These are phyloP conservation scores for Medicago arabica DNA, from an alignment of 306 rosid species.

Conservation along the genomic window DNA sequence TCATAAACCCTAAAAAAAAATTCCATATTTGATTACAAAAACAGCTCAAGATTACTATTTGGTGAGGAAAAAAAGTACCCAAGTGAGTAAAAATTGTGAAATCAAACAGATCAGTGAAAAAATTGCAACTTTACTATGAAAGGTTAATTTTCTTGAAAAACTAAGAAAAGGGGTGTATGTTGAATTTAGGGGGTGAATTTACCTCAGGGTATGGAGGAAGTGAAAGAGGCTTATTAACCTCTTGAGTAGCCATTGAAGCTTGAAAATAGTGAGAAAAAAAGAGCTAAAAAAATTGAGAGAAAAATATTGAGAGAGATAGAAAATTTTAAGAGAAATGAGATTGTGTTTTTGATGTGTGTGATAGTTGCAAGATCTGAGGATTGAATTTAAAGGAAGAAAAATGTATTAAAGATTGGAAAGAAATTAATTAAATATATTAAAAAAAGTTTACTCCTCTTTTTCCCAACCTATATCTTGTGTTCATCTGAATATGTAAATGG, in stretches of 20 bases:
- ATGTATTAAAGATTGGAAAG: conserved; percentile 40
- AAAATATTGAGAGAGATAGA: neutral
- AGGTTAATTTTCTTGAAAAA: neutral
- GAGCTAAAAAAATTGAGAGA: conserved; percentile 25
- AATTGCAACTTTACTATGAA: neutral
- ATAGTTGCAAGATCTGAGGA: conserved; percentile 46
- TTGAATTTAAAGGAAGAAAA: conserved; percentile 54
- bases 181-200: neutral
- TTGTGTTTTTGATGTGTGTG: conserved; percentile 46
- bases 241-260: conserved; percentile 73
- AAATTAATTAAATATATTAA: conserved; percentile 18
- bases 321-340: conserved; percentile 5
- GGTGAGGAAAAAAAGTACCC: neutral
- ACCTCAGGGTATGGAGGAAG: conserved; percentile 94
- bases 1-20: neutral
- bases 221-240: conserved; percentile 64
- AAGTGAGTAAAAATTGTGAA: neutral
- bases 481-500: conserved; percentile 40
- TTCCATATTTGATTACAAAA: neutral
- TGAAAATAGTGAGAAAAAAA: conserved; percentile 41
- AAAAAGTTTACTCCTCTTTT: conserved; percentile 35
- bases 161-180: neutral
- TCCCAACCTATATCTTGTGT: conserved; percentile 27
- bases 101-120: neutral
- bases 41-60: neutral